Base-by-base conservation (phyloP, 2,329 filamentous ascomycete species). In the Chaetomium globosum region DNA sequence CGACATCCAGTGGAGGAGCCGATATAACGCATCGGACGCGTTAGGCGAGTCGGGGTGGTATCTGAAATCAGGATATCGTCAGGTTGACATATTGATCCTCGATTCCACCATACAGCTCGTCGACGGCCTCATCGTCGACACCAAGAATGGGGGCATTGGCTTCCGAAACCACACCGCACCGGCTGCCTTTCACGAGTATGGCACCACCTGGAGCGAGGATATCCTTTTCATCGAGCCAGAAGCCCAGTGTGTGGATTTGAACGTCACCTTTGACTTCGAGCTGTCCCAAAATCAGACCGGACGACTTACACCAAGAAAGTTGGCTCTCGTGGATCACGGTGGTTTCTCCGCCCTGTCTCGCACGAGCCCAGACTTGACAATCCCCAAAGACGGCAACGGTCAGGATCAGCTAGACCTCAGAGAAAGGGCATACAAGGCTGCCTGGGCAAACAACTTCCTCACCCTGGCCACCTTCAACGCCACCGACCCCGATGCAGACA, bases 161-260 rank as follows among this genome's bases (percentile, higher is more conserved):
- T 66, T 66, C 43, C 60, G 65, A 23, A 66, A 66, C 33, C 61
- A 66, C 23, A 66, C 59, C 13, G 55, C 52, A 5, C 60, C 64
- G 3, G 21, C 39, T 13, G 19, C 49, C 4, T 26, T 56, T 4
- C 52, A 61, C 19, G 59, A 63, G 33, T 55, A 63, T 21, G 64
- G 64, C 13, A 56, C 39, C 54, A 63, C 51, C 3, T 66, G 64
- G 64, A 51, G 2, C 9, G 64, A 66, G 59, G 64, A 66, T 39
- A 60, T 63, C 23, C 49, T 66, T 6, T 66, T 66, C 55, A 51
- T 66, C 7, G 64, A 66, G 55, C 64, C 64, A 1, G 59, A 62
- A 6, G 28, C 56, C 19, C 49, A 54, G 23, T 66, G 64, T 43
- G 60, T 60, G 23, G 46, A 66, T 39, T 9, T 63, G 36, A 66